phyloP scores from a whole-genome alignment of 2,329 filamentous ascomycete genomes.

The Neonectria coccinea region DNA sequence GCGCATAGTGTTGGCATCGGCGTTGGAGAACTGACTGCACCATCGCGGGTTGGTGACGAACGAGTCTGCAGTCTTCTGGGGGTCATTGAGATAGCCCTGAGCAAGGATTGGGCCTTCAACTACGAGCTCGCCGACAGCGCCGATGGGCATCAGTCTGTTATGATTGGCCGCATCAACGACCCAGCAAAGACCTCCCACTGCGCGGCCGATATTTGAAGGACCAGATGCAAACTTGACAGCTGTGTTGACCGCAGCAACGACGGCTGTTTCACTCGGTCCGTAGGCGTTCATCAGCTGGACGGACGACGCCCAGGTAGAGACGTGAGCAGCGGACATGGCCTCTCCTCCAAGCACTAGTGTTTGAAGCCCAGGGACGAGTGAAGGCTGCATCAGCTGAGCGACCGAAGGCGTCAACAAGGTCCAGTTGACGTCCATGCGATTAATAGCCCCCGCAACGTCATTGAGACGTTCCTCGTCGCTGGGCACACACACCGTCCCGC shows the following conservation, averaged over 20 bases:
- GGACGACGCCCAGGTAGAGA: neutral
- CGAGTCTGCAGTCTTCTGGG: constrained; percentile 24
- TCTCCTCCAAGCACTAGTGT: neutral
- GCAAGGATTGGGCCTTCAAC: constrained; percentile 15
- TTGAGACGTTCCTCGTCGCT: constrained; percentile 64
- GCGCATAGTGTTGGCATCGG: constrained; percentile 35
- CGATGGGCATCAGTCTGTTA: constrained; percentile 38
- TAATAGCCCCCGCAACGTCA: constrained; percentile 57
- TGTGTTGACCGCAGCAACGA: neutral
- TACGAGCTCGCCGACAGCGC: constrained; percentile 21
- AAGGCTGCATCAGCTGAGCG: constrained; percentile 43
- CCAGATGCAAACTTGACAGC: constrained; percentile 11
- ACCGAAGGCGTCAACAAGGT: constrained; percentile 58
- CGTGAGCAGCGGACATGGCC: neutral
- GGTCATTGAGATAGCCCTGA: constrained; percentile 28
- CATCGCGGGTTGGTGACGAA: constrained; percentile 47
- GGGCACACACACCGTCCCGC: constrained; percentile 65
- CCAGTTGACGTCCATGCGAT: constrained; percentile 49
- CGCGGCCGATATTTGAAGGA: constrained; percentile 27
- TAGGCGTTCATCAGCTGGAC: constrained; percentile 1
- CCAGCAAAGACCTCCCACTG: constrained; percentile 45
- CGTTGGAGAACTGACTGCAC: constrained; percentile 54
- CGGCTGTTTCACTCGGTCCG: neutral
- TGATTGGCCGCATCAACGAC: constrained; percentile 52
- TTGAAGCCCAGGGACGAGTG: neutral